Percentiles rank a stretch among this genome's conserved stretches.
Conservation (phyloP, 2,329 filamentous ascomycete genomes). For the Apiospora phragmitis region DNA sequence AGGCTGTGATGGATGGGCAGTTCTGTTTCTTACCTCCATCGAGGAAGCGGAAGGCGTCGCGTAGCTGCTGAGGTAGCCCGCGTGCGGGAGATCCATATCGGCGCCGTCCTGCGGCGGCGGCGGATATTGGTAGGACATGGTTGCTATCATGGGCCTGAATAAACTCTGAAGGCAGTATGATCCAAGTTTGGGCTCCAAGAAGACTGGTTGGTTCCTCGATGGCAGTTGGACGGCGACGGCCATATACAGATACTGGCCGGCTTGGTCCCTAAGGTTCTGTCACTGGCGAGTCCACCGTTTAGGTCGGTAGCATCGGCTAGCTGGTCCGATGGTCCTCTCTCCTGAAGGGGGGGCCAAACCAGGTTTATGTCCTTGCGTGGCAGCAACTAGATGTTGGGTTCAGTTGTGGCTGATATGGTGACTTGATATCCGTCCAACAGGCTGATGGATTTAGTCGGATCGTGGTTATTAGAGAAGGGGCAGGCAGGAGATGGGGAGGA, state of each 20-base stretch:
- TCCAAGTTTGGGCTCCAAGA: slow-evolving; percentile 30
- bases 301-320: background rate
- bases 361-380: background rate
- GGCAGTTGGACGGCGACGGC: slow-evolving; percentile 34
- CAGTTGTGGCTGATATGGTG: background rate
- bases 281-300: background rate
- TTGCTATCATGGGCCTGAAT: slow-evolving; percentile 38
- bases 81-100: slow-evolving; percentile 42
- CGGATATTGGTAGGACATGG: slow-evolving; percentile 53
- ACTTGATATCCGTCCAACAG: slow-evolving; percentile 8
- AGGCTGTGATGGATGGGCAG: slow-evolving; percentile 22
- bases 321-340: background rate
- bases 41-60: slow-evolving; percentile 26
- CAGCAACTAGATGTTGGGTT: background rate
- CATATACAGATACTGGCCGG: slow-evolving; percentile 29
- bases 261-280: slow-evolving; percentile 6
- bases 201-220: slow-evolving; percentile 33
- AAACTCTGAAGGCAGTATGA: slow-evolving; percentile 26
- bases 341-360: background rate
- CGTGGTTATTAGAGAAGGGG: slow-evolving; percentile 6
- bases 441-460: background rate
- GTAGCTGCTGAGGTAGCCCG: slow-evolving; percentile 36
- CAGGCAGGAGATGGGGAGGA: slow-evolving; percentile 24
- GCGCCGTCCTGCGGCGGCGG: slow-evolving; percentile 40
- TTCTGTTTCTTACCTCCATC: slow-evolving; percentile 33